A percentile compares a stretch with the other conserved stretches of the same genome.
These are phyloP conservation scores for Medicago lupulina DNA, from an alignment of 306 rosid species.

Conservation along the genomic window DNA sequence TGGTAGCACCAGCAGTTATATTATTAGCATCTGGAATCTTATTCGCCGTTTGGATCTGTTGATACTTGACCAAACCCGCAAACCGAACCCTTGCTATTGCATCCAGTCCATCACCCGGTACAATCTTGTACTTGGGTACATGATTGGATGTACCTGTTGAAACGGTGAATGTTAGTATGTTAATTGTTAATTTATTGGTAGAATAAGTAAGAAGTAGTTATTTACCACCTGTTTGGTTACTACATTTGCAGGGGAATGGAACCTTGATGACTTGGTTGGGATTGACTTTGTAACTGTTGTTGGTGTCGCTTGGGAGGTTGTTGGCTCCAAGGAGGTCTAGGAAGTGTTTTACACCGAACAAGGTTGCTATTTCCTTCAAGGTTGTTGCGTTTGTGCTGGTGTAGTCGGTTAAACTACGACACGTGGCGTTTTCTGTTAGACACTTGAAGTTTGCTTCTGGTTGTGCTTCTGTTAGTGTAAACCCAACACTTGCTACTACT, in stretches of 20 bases:
- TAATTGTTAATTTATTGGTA: no score
- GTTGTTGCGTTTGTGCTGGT: slow-evolving; percentile 52
- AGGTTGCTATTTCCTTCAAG: slow-evolving; percentile 50
- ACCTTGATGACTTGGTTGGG: slow-evolving; percentile 40
- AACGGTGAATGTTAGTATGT: no score
- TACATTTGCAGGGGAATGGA: slow-evolving; percentile 61
- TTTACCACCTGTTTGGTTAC: slow-evolving; percentile 39
- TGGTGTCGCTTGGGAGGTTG: slow-evolving; percentile 44
- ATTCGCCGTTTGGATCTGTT: slow-evolving; percentile 54
- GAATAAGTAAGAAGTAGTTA: neutral
- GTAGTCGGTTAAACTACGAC: slow-evolving; percentile 60
- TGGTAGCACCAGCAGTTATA: slow-evolving; percentile 45
- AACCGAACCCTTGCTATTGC: slow-evolving; percentile 55
- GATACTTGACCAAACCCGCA: slow-evolving; percentile 46
- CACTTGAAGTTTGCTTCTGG: slow-evolving; percentile 55
- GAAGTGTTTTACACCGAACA: slow-evolving; percentile 67
- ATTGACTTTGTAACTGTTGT: neutral
- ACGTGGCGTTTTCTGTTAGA: slow-evolving; percentile 31
- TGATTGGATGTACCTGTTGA: slow-evolving; percentile 51
- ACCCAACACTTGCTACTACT: slow-evolving; percentile 7
- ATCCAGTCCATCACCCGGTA: slow-evolving; percentile 46
- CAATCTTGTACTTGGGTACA: slow-evolving; percentile 56
- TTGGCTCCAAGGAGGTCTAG: slow-evolving; percentile 67
- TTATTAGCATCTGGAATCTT: neutral
- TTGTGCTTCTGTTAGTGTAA: slow-evolving; percentile 30